Evolutionary conservation across 352 stramenopile genomes (phyloP).

Genomic region (Phytophthora sp.): DNA sequence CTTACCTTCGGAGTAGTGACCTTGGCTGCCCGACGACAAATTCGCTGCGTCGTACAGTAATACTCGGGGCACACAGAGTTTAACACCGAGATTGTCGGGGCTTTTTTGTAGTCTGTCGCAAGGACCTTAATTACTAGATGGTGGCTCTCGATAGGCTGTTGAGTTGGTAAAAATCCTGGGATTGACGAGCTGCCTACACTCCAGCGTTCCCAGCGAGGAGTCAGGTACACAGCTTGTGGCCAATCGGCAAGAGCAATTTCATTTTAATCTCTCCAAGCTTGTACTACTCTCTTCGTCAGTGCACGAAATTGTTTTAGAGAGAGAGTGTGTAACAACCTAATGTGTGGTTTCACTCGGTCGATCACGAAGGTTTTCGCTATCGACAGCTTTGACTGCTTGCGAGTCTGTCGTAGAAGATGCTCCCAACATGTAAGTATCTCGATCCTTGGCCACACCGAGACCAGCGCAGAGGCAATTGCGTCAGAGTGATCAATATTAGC

Average conservation of each 20-base stretch:
- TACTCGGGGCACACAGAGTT: slow-evolving; percentile 16
- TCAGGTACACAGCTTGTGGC: slow-evolving; percentile 5
- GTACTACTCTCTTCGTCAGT: slow-evolving; percentile 4
- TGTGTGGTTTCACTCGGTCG: not conserved
- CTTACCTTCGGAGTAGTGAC: slow-evolving; percentile 16
- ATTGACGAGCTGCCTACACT: slow-evolving; percentile 14
- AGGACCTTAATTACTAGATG: slow-evolving; percentile 26
- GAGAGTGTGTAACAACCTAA: not conserved
- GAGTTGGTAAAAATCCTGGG: slow-evolving; percentile 6
- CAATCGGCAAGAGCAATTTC: not conserved
- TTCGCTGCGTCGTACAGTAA: slow-evolving; percentile 9
- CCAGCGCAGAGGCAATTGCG: slow-evolving; percentile 12
- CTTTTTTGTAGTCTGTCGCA: slow-evolving; percentile 18
- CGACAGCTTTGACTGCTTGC: slow-evolving; percentile 2
- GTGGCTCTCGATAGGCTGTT: slow-evolving; percentile 19
- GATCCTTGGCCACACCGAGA: slow-evolving; percentile 5
- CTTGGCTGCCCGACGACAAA: not conserved
- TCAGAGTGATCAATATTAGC: slow-evolving; percentile 19
- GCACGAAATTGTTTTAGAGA: slow-evolving; percentile 11
- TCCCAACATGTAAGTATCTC: slow-evolving; percentile 21
- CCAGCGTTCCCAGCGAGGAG: slow-evolving; percentile 12
- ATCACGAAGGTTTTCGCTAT: slow-evolving; percentile 7
- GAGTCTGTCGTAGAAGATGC: not conserved
- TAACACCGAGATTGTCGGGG: slow-evolving; percentile 7
- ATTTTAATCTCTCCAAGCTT: not conserved